Evolutionary conservation across 2,329 filamentous ascomycete genomes (phyloP).

Genomic region (Botryosphaeria dothidea): DNA sequence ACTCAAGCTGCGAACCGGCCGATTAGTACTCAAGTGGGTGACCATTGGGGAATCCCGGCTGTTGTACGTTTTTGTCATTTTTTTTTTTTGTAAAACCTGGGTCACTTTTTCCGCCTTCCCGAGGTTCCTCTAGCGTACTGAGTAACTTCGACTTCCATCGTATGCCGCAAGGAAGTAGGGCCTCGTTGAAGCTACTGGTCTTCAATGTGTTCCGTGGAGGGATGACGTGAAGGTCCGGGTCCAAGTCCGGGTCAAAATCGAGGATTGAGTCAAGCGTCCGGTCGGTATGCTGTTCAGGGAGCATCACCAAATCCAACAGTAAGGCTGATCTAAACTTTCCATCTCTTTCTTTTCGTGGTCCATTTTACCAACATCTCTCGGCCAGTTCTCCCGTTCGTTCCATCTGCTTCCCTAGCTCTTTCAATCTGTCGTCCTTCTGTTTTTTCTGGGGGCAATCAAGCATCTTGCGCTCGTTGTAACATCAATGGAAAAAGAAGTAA

Average conservation of each 20-base stretch:
- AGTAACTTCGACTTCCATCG: background rate
- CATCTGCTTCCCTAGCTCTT: background rate
- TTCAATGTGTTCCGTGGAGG: background rate
- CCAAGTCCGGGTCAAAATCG: background rate
- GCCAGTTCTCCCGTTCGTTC: background rate
- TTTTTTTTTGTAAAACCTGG: background rate
- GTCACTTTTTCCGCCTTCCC: background rate
- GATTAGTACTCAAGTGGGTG: slow-evolving; percentile 22
- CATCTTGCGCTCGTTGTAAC: too few relatives aligned
- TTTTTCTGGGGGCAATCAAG: too few relatives aligned
- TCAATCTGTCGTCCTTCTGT: background rate
- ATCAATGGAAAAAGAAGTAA: background rate
- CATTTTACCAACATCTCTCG: background rate
- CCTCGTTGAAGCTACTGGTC: background rate
- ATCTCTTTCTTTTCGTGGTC: background rate
- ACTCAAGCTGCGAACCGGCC: slow-evolving; percentile 17
- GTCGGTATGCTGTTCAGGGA: too few relatives aligned
- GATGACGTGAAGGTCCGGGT: background rate
- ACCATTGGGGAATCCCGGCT: slow-evolving; percentile 20
- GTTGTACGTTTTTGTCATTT: slow-evolving; percentile 23
- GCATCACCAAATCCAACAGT: background rate
- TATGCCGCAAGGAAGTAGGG: too few relatives aligned
- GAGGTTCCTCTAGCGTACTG: background rate
- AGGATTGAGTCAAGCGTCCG: too few relatives aligned
- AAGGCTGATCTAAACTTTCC: too few relatives aligned